Conservation (phyloP, 2,329 filamentous ascomycete species). For the Aspergillus viridinutans region DNA sequence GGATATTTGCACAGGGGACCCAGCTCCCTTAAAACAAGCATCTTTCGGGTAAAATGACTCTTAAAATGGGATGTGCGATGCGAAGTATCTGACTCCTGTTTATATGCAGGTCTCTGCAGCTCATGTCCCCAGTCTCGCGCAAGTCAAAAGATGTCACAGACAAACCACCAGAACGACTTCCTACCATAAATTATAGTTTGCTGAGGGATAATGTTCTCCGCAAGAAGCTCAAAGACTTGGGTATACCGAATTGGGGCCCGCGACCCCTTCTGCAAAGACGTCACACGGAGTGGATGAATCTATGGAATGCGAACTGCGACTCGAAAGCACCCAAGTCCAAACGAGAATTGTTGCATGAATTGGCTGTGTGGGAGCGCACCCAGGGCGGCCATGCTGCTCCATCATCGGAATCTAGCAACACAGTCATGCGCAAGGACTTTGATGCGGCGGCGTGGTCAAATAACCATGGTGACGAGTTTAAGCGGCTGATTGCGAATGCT, state of each 20-base stretch:
- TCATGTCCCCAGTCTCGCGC: constrained; percentile 11
- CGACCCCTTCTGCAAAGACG: constrained; percentile 69
- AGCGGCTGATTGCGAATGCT: constrained; percentile 73
- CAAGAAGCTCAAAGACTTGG: constrained; percentile 77
- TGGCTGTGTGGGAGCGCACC: constrained; percentile 83
- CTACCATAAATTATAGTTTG: constrained; percentile 79
- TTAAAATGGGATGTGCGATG: not conserved
- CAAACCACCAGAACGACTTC: constrained; percentile 60
- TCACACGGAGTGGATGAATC: constrained; percentile 88
- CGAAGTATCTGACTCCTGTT: constrained; percentile 14
- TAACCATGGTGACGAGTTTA: constrained; percentile 71
- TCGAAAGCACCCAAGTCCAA: constrained; percentile 68
- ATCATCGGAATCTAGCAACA: constrained; percentile 17
- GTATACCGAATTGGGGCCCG: constrained; percentile 67
- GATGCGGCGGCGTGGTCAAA: constrained; percentile 71
- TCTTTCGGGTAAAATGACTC: constrained; percentile 25
- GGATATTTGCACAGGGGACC: constrained; percentile 55
- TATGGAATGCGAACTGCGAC: constrained; percentile 98
- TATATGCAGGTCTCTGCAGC: constrained; percentile 20
- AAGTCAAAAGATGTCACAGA: constrained; percentile 15
- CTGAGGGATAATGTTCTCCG: constrained; percentile 73
- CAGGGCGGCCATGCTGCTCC: constrained; percentile 59
- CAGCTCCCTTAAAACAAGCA: constrained; percentile 13
- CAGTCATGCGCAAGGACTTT: constrained; percentile 84
- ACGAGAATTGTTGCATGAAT: constrained; percentile 67